Conservation (phyloP, 192 early-diverging fungal genomes). For the Backusella mclennaniae region DNA sequence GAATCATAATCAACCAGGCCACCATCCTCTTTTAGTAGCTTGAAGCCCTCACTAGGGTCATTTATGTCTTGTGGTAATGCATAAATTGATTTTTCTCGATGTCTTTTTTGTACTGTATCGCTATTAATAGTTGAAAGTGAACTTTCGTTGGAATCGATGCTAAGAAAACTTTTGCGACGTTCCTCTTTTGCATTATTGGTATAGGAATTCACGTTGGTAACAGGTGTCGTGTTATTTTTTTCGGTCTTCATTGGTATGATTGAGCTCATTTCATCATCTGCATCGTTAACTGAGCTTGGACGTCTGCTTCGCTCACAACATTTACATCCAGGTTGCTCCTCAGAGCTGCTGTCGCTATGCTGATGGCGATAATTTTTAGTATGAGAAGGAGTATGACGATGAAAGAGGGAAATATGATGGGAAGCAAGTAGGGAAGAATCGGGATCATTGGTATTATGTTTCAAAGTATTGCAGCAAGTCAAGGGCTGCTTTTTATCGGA, state of each 20-base stretch:
- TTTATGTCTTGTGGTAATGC: background rate
- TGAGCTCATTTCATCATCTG: slow-evolving; percentile 6
- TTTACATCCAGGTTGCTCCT: background rate
- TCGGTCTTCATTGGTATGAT: background rate
- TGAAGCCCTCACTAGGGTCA: background rate
- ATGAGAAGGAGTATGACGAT: background rate
- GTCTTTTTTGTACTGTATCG: background rate
- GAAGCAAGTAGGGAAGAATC: background rate
- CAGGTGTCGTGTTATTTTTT: background rate
- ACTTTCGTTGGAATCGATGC: background rate
- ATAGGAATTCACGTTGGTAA: background rate
- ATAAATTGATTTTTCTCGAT: background rate
- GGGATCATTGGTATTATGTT: background rate
- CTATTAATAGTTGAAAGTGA: background rate
- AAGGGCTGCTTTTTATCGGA: background rate
- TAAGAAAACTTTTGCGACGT: background rate
- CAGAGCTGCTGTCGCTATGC: background rate
- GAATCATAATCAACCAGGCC: slow-evolving; percentile 1
- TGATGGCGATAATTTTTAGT: background rate
- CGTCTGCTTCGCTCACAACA: background rate
- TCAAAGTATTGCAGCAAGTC: background rate
- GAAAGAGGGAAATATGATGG: background rate
- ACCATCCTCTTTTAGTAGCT: slow-evolving; percentile 1
- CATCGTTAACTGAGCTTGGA: background rate
- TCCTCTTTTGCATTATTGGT: background rate